Percentiles rank a stretch among this genome's conserved stretches.
These are phyloP conservation scores for Elaphomyces granulatus DNA, from an alignment of 495 filamentous ascomycete species.

Conservation along the genomic window DNA sequence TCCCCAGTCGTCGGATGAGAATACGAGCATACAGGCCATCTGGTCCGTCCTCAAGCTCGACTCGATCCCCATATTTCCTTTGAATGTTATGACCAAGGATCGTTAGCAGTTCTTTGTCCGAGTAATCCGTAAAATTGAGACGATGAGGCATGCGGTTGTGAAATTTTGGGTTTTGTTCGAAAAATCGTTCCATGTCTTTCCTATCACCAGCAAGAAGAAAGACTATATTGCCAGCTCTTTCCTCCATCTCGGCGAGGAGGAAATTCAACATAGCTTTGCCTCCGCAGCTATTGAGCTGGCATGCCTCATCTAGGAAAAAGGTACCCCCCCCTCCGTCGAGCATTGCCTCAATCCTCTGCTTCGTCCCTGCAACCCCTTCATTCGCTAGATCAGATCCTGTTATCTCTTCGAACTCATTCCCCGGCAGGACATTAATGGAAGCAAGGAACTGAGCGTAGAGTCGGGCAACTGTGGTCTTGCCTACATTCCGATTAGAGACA, in stretches of 20 bases:
- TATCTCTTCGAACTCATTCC: slow-evolving; percentile 43
- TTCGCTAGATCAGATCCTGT: slow-evolving; percentile 55
- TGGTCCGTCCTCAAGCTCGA: slow-evolving; percentile 46
- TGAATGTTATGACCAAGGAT: slow-evolving; percentile 37
- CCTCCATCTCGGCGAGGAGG: slow-evolving; percentile 62
- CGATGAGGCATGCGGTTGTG: slow-evolving; percentile 54
- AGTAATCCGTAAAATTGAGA: slow-evolving; percentile 58
- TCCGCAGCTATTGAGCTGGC: slow-evolving; percentile 42
- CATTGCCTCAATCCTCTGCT: slow-evolving; percentile 41
- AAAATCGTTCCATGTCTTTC: slow-evolving; percentile 68
- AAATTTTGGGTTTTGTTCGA: slow-evolving; percentile 62
- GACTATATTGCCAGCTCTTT: slow-evolving; percentile 58
- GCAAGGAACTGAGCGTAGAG: slow-evolving; percentile 57
- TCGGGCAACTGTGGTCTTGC: slow-evolving; percentile 76
- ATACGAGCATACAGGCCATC: slow-evolving; percentile 53
- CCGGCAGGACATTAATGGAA: slow-evolving; percentile 42
- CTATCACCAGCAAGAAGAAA: slow-evolving; percentile 69
- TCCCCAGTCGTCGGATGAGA: slow-evolving; percentile 43
- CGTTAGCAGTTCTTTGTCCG: slow-evolving; percentile 44
- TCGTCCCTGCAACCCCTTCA: slow-evolving; percentile 40
- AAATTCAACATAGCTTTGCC: slow-evolving; percentile 57
- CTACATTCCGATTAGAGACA: no score
- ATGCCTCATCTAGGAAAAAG: slow-evolving; percentile 63
- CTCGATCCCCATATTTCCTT: slow-evolving; percentile 32
- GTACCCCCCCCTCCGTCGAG: slow-evolving; percentile 47